Percentiles rank a stretch among this genome's conserved stretches.
phyloP scores from a whole-genome alignment of 768 basidiomycete genomes.

The Sarcomyxa edulis region DNA sequence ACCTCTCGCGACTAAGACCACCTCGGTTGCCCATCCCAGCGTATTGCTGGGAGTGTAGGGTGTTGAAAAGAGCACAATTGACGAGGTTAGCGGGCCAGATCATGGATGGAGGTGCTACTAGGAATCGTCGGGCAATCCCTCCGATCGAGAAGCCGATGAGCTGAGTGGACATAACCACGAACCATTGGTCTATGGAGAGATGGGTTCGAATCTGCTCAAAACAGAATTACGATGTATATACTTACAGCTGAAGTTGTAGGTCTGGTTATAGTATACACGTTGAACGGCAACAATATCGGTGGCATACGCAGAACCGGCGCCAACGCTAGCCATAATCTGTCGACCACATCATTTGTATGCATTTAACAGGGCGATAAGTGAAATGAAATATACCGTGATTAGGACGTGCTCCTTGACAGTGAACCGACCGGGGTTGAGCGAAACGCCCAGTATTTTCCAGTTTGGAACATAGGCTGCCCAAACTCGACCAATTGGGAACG shows the following conservation, averaged over 20 bases:
- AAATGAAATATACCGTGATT: slow-evolving; percentile 24
- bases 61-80: slow-evolving; percentile 70
- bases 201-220: neutral
- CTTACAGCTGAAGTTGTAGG: slow-evolving; percentile 54
- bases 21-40: slow-evolving; percentile 55
- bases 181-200: slow-evolving; percentile 51
- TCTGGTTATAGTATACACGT: slow-evolving; percentile 58
- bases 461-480: slow-evolving; percentile 52
- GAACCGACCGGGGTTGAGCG: slow-evolving; percentile 73
- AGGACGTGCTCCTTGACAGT: slow-evolving; percentile 71
- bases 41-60: slow-evolving; percentile 65
- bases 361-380: neutral
- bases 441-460: slow-evolving; percentile 50
- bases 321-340: slow-evolving; percentile 59
- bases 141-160: slow-evolving; percentile 77
- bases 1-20: slow-evolving; percentile 64
- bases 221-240: neutral
- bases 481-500: slow-evolving; percentile 61
- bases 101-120: slow-evolving; percentile 59
- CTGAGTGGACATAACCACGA: slow-evolving; percentile 63
- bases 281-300: slow-evolving; percentile 71
- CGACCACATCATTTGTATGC: slow-evolving; percentile 1
- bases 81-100: slow-evolving; percentile 73
- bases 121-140: slow-evolving; percentile 65
- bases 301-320: slow-evolving; percentile 58